Evolutionary conservation across 140 eudicot species (phyloP).

Genomic region (Senecio squalidus): DNA sequence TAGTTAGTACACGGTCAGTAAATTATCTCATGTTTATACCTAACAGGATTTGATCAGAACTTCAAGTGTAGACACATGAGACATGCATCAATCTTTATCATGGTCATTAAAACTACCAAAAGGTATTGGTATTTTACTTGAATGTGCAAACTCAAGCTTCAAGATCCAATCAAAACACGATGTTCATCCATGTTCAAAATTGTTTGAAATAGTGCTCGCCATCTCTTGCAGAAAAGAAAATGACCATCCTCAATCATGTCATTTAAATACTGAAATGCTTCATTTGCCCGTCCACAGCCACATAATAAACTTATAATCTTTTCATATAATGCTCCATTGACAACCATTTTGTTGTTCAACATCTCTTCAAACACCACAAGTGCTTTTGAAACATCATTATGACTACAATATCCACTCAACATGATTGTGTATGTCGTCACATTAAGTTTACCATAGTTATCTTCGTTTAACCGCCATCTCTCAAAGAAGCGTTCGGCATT

Average conservation of each 20-base stretch:
- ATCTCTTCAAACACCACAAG: conserved; percentile 38
- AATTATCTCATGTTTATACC: conserved; percentile 1
- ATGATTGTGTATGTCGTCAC: neutral
- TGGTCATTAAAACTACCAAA: too few species aligned
- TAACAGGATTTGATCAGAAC: too few species aligned
- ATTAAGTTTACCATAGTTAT: conserved; percentile 12
- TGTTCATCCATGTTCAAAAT: conserved; percentile 8
- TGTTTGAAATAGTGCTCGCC: conserved; percentile 22
- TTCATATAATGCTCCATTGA: conserved; percentile 27
- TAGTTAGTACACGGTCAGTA: neutral
- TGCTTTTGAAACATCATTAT: conserved; percentile 27
- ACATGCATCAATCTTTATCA: too few species aligned
- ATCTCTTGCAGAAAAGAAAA: conserved; percentile 23
- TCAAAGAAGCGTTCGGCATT: conserved; percentile 31
- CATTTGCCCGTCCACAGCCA: conserved; percentile 25
- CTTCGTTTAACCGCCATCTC: conserved; percentile 18
- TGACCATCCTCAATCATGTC: conserved; percentile 33
- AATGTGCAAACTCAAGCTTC: neutral
- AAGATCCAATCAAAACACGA: conserved; percentile 2
- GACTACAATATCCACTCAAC: conserved; percentile 40
- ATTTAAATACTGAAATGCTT: conserved; percentile 34
- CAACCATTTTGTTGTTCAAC: conserved; percentile 30
- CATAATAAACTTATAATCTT: conserved; percentile 29
- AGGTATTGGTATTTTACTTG: too few species aligned
- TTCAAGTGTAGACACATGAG: too few species aligned